phyloP scores from a whole-genome alignment of 2,329 filamentous ascomycete species.

The Elsinoe australis region DNA sequence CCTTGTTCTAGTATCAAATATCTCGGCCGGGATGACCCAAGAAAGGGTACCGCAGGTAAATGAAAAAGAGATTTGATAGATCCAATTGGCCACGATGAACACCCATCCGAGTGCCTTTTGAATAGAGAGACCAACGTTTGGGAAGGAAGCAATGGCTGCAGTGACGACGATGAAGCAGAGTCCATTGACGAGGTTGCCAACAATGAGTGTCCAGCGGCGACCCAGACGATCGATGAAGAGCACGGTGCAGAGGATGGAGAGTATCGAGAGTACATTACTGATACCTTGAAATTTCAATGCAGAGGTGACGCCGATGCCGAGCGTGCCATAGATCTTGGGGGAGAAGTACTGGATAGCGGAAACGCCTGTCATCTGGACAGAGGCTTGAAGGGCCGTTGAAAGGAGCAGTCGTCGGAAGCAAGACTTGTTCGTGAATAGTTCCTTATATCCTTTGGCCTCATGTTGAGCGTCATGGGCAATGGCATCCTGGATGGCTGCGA shows the following conservation, averaged over 20 bases:
- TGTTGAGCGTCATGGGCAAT: conserved; percentile 23
- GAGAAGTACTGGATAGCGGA: conserved; percentile 28
- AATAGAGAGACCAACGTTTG: too few relatives aligned
- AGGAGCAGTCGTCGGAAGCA: conserved; percentile 26
- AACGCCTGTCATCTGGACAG: conserved; percentile 28
- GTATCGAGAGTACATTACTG: conserved; percentile 46
- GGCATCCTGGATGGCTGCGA: conserved; percentile 23
- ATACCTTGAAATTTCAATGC: conserved; percentile 23
- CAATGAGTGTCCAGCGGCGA: conserved; percentile 23
- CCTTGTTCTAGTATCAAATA: conserved; percentile 69
- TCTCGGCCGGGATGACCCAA: conserved; percentile 56
- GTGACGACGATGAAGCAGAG: conserved; percentile 25
- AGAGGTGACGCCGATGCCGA: conserved; percentile 21
- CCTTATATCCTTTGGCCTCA: conserved; percentile 21
- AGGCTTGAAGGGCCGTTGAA: conserved; percentile 25
- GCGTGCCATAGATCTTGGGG: conserved; percentile 24
- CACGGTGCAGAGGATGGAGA: conserved; percentile 49
- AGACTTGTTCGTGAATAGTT: conserved; percentile 23
- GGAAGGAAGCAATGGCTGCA: conserved; percentile 22
- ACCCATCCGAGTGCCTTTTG: too few relatives aligned
- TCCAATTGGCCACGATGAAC: conserved; percentile 69
- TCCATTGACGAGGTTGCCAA: conserved; percentile 22
- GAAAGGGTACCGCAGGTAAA: conserved; percentile 61
- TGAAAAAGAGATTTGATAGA: conserved; percentile 72
- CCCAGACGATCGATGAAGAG: conserved; percentile 24